These are phyloP conservation scores for Bondarzewia mesenterica DNA, from an alignment of 1,284 basidiomycete species.

Conservation along the genomic window DNA sequence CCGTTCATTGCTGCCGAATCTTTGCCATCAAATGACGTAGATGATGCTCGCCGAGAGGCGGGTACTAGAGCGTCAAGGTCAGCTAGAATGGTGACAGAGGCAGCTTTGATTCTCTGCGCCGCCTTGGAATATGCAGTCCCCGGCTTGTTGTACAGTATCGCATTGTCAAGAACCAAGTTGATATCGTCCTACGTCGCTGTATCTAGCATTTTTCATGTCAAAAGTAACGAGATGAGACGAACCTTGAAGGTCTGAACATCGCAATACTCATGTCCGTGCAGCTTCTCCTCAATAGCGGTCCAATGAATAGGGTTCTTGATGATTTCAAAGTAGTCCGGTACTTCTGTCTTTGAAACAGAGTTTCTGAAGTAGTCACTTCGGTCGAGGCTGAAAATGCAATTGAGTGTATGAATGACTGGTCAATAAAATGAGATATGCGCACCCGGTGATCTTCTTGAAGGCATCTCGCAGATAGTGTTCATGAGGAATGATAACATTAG, in stretches of 20 bases:
- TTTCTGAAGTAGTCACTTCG: constrained; percentile 68
- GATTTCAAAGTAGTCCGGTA: constrained; percentile 90
- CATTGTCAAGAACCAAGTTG: constrained; percentile 79
- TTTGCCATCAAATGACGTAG: no score
- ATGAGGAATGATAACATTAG: constrained; percentile 60
- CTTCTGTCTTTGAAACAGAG: constrained; percentile 73
- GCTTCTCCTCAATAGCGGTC: constrained; percentile 70
- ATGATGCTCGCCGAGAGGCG: constrained; percentile 1
- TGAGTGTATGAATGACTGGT: constrained; percentile 6
- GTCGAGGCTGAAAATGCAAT: constrained; percentile 50
- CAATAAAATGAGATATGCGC: constrained; percentile 20
- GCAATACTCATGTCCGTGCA: constrained; percentile 76
- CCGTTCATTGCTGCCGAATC: no score
- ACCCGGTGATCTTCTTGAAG: constrained; percentile 70
- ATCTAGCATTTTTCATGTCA: neutral
- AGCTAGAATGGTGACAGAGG: constrained; percentile 50
- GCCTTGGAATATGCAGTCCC: constrained; percentile 69
- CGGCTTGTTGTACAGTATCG: constrained; percentile 78
- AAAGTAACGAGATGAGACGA: constrained; percentile 13
- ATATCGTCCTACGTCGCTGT: constrained; percentile 62
- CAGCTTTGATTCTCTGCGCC: constrained; percentile 62
- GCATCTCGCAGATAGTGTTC: constrained; percentile 52
- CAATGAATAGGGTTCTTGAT: constrained; percentile 89
- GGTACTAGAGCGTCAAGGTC: constrained; percentile 39
- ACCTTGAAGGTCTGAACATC: constrained; percentile 74